A percentile compares a stretch with the other conserved stretches of the same genome.
Evolutionary conservation across 2,329 filamentous ascomycete genomes (phyloP).

Genomic region (Elsinoe fawcettii): DNA sequence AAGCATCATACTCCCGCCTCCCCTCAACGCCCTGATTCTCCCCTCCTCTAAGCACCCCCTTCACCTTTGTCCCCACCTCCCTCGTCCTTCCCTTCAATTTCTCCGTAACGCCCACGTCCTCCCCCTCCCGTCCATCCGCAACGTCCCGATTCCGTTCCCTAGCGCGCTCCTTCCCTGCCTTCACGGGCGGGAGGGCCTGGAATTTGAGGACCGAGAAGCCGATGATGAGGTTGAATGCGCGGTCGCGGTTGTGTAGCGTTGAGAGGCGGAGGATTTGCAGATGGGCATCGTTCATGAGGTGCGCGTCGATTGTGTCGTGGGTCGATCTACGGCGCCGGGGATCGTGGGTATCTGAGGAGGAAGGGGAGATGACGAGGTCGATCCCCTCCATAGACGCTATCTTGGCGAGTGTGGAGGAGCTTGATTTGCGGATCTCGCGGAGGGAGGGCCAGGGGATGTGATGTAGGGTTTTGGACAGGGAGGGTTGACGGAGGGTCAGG

Average conservation of each 20-base stretch:
- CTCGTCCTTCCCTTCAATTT: neutral
- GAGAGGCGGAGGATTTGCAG: slow-evolving; percentile 18
- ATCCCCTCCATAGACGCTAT: slow-evolving; percentile 10
- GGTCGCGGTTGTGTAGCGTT: slow-evolving; percentile 28
- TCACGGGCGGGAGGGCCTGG: slow-evolving; percentile 27
- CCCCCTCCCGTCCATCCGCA: neutral
- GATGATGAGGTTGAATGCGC: slow-evolving; percentile 32
- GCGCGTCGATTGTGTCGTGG: slow-evolving; percentile 8
- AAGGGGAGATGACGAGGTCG: slow-evolving; percentile 15
- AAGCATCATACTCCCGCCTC: slow-evolving; percentile 4
- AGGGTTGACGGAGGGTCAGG: neutral
- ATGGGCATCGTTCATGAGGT: neutral
- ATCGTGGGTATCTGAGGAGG: neutral
- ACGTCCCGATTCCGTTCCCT: neutral
- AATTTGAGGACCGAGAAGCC: slow-evolving; percentile 31
- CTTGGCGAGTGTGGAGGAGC: neutral
- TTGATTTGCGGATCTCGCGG: slow-evolving; percentile 8
- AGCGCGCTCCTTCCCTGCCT: neutral
- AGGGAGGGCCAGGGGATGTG: slow-evolving; percentile 2
- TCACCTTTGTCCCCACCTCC: neutral
- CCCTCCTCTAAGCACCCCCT: neutral
- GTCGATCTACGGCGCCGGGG: neutral
- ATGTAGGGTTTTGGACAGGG: neutral
- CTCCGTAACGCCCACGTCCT: neutral
- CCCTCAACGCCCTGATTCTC: slow-evolving; percentile 7